A percentile compares a stretch with the other conserved stretches of the same genome.
Evolutionary conservation across 495 filamentous ascomycete genomes (phyloP).

Genomic region (Aspergillus biplanus): DNA sequence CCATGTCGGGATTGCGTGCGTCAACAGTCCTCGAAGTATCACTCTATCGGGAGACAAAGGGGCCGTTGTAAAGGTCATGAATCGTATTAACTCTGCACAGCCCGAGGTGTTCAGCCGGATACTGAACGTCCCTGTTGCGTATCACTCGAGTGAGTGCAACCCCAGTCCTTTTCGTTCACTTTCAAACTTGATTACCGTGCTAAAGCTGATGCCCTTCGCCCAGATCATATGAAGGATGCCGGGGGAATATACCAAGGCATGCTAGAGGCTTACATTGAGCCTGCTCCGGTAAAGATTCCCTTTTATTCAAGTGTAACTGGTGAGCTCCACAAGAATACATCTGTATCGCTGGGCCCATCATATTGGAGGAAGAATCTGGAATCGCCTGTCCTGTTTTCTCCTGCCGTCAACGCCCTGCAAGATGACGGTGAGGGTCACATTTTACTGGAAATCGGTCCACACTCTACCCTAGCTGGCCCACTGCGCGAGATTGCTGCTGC

Average conservation of each 20-base stretch:
- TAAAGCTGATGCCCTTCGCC: no score
- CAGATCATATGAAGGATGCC: constrained; percentile 19
- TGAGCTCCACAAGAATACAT: constrained; percentile 10
- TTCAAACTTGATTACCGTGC: no score
- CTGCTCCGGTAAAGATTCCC: background rate
- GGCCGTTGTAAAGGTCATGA: constrained; percentile 37
- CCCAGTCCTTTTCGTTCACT: no score
- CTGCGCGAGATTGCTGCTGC: constrained; percentile 13
- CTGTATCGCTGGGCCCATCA: constrained; percentile 32
- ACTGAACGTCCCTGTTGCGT: constrained; percentile 44
- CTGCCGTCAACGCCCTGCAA: constrained; percentile 31
- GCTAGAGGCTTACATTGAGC: constrained; percentile 19
- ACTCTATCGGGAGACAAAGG: constrained; percentile 35
- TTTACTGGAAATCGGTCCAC: constrained; percentile 25
- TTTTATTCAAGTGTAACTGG: constrained; percentile 40
- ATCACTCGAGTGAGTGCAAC: constrained; percentile 35
- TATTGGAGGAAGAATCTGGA: constrained; percentile 44
- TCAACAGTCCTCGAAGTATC: constrained; percentile 28
- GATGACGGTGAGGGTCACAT: constrained; percentile 6
- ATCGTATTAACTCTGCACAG: constrained; percentile 29
- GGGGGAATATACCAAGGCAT: background rate
- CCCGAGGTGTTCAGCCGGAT: constrained; percentile 26
- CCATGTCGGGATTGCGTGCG: constrained; percentile 21
- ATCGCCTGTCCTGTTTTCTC: constrained; percentile 38
- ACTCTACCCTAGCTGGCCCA: constrained; percentile 17